Percentiles rank a stretch among this genome's conserved stretches.
Evolutionary conservation across 106 monocot species (phyloP).

Genomic region (Allium cepa): DNA sequence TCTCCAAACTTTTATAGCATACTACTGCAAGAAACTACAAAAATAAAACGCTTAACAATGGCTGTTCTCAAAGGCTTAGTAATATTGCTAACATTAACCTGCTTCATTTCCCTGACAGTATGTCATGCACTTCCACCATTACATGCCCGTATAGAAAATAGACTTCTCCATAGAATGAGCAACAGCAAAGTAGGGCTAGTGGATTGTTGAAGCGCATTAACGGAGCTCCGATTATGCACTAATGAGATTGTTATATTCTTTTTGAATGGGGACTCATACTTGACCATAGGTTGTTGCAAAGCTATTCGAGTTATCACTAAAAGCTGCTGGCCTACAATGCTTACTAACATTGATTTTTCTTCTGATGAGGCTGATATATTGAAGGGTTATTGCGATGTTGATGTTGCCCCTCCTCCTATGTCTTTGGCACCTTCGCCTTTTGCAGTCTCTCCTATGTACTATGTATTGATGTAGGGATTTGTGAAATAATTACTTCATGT

Average conservation of each 20-base stretch:
- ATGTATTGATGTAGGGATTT: not conserved
- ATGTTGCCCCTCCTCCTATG: not conserved
- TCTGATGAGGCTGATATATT: conserved; percentile 30
- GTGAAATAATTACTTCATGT: no score
- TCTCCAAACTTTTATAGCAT: not conserved
- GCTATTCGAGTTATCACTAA: conserved; percentile 23
- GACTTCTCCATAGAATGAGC: not conserved
- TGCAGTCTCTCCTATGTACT: not conserved
- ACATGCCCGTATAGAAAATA: not conserved
- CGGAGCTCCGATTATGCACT: conserved; percentile 27
- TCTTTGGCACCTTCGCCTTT: not conserved
- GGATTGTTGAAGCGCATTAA: conserved; percentile 26
- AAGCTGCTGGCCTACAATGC: conserved; percentile 32
- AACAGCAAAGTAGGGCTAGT: not conserved
- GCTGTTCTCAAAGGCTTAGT: not conserved
- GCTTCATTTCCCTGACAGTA: not conserved
- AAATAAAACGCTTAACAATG: not conserved
- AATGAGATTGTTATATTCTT: conserved; percentile 35
- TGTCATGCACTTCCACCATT: not conserved
- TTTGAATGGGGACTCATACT: conserved; percentile 23
- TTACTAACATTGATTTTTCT: conserved; percentile 24
- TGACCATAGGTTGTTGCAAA: conserved; percentile 18
- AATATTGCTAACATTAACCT: not conserved
- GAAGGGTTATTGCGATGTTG: conserved; percentile 25
- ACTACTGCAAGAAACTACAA: not conserved